phyloP scores from a whole-genome alignment of 2,329 filamentous ascomycete genomes.

The Botrytis pseudocinerea region DNA sequence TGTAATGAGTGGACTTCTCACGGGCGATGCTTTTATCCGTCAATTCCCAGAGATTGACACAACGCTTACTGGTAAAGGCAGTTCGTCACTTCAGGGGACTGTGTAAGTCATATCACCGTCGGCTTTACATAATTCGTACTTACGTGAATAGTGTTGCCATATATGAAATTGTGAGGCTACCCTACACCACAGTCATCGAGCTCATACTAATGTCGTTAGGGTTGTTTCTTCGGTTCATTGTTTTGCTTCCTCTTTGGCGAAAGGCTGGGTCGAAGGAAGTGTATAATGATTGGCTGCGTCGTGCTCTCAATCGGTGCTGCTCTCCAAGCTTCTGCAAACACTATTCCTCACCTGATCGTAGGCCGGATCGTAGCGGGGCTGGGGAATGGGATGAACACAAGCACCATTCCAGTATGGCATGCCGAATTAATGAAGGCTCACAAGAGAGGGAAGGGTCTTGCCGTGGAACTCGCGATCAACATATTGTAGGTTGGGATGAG shows the following conservation, averaged over 20 bases:
- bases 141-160: background rate
- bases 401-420: conserved; percentile 58
- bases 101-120: conserved; percentile 37
- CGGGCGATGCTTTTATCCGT: conserved; percentile 25
- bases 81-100: conserved; percentile 48
- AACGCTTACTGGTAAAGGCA: conserved; percentile 38
- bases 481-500: conserved; percentile 41
- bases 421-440: conserved; percentile 58
- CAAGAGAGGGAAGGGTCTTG: conserved; percentile 60
- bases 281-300: conserved; percentile 57
- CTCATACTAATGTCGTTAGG: conserved; percentile 42
- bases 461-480: conserved; percentile 61
- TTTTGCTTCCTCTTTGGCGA: conserved; percentile 45
- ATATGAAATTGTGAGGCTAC: background rate
- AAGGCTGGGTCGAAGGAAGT: conserved; percentile 55
- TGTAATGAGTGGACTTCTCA: conserved; percentile 50
- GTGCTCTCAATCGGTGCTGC: conserved; percentile 59
- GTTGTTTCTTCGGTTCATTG: conserved; percentile 50
- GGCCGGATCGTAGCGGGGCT: conserved; percentile 51
- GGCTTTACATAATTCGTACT: background rate
- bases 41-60: conserved; percentile 22
- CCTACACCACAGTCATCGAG: background rate
- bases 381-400: conserved; percentile 53
- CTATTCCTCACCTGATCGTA: conserved; percentile 54
- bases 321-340: conserved; percentile 45